Evolutionary conservation across 2,329 filamentous ascomycete species (phyloP).

Genomic region (Taxawa tesnikishii): DNA sequence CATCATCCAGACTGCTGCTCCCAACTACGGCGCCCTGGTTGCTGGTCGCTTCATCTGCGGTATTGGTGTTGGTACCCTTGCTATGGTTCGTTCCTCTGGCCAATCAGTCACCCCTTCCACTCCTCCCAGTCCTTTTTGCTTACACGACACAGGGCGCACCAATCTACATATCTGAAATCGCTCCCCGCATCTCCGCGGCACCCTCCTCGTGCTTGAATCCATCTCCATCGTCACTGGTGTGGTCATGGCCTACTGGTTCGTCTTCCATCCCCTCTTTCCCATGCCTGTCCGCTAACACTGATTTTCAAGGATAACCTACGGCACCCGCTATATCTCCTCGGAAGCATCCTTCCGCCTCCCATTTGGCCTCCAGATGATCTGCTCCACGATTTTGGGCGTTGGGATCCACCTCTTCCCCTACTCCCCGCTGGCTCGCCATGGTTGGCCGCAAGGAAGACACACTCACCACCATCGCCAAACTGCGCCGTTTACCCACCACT

Average conservation of each 20-base stretch:
- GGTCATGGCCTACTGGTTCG: no score
- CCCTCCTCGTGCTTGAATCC: no score
- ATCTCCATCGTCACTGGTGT: no score
- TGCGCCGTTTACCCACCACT: no score
- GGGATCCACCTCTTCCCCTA: slow-evolving; percentile 62
- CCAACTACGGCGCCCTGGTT: slow-evolving; percentile 45
- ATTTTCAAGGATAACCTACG: no score
- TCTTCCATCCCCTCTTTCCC: no score
- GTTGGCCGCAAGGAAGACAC: slow-evolving; percentile 57
- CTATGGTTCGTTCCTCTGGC: slow-evolving; percentile 48
- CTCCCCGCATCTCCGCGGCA: no score
- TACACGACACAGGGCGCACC: background rate
- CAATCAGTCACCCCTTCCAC: no score
- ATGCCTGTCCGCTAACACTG: no score
- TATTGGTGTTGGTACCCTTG: slow-evolving; percentile 55
- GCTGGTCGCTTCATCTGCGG: slow-evolving; percentile 56
- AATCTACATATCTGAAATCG: slow-evolving; percentile 5
- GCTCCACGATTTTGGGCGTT: slow-evolving; percentile 49
- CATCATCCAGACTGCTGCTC: slow-evolving; percentile 51
- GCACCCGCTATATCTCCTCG: no score
- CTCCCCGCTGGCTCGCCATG: slow-evolving; percentile 61
- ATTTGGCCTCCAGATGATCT: slow-evolving; percentile 55
- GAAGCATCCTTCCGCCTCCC: no score
- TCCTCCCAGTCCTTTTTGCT: no score
- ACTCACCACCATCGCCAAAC: slow-evolving; percentile 45